A percentile compares a stretch with the other conserved stretches of the same genome.
These are phyloP conservation scores for Cymbopogon citratus DNA, from an alignment of 176 grass and related monocot genomes.

Conservation along the genomic window DNA sequence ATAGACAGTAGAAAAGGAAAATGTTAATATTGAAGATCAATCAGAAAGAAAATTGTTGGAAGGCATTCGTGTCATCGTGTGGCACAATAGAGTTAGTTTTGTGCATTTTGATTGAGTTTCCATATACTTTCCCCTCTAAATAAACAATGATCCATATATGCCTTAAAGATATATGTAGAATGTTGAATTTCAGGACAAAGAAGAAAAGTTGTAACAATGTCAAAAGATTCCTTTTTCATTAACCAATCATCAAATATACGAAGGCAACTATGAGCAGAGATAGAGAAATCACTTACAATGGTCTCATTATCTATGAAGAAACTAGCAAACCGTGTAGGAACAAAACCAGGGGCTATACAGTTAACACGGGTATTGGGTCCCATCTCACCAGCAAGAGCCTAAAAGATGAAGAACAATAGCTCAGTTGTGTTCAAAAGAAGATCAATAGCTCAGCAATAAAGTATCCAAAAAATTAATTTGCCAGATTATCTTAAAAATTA, in stretches of 20 bases:
- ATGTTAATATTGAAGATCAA: too few species aligned
- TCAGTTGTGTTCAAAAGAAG: too few species aligned
- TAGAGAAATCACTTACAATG: slow-evolving; percentile 57
- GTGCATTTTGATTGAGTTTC: background rate
- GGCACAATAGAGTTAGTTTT: too few species aligned
- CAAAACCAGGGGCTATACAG: slow-evolving; percentile 98
- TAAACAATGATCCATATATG: background rate
- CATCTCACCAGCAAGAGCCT: slow-evolving; percentile 91
- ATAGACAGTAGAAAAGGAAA: background rate
- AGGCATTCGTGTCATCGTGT: too few species aligned
- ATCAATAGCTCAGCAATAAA: background rate
- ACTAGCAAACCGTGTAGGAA: slow-evolving; percentile 85
- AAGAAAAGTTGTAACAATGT: background rate
- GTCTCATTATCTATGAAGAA: slow-evolving; percentile 70
- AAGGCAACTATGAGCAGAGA: background rate
- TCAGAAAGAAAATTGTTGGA: too few species aligned
- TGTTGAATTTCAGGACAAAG: background rate
- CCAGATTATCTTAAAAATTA: background rate
- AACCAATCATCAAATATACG: background rate
- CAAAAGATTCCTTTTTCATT: background rate
- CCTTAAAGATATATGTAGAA: too few species aligned
- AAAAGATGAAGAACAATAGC: slow-evolving; percentile 8
- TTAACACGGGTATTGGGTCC: slow-evolving; percentile 85
- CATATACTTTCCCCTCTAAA: background rate
- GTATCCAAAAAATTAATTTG: background rate